Evolutionary conservation across 2,329 filamentous ascomycete species (phyloP).

Genomic region (Talaromyces rugulosus): DNA sequence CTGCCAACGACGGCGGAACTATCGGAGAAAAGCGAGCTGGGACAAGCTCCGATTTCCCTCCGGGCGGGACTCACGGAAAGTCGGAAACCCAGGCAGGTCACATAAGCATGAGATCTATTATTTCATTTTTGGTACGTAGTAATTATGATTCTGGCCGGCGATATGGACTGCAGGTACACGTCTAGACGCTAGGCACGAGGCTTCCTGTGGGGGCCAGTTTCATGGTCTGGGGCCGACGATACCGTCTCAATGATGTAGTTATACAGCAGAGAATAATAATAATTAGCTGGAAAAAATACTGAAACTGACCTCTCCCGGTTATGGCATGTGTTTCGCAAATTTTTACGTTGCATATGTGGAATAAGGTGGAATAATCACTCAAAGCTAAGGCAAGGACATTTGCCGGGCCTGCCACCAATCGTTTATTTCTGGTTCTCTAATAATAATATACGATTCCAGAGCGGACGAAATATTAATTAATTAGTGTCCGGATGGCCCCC

Average conservation of each 20-base stretch:
- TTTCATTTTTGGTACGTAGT: background rate
- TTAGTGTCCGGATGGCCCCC: background rate
- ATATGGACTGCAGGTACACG: background rate
- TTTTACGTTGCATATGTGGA: background rate
- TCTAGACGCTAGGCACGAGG: background rate
- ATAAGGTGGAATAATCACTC: background rate
- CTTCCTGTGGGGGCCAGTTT: conserved; percentile 10
- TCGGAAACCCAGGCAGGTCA: background rate
- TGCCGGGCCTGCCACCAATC: background rate
- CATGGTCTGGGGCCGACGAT: conserved; percentile 6
- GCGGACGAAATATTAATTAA: background rate
- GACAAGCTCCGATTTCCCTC: background rate
- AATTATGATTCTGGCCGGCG: background rate
- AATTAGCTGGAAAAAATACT: background rate
- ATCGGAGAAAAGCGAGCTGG: background rate
- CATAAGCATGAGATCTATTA: background rate
- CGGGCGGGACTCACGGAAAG: background rate
- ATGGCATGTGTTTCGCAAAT: background rate
- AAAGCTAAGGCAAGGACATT: background rate
- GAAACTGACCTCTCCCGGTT: background rate
- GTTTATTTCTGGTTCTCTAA: background rate
- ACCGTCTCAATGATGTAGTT: background rate
- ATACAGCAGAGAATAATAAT: background rate
- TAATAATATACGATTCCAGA: background rate
- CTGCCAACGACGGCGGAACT: background rate